Conservation (phyloP, 1,284 basidiomycete genomes). For the Microbotryum lychnidis-dioicae region DNA sequence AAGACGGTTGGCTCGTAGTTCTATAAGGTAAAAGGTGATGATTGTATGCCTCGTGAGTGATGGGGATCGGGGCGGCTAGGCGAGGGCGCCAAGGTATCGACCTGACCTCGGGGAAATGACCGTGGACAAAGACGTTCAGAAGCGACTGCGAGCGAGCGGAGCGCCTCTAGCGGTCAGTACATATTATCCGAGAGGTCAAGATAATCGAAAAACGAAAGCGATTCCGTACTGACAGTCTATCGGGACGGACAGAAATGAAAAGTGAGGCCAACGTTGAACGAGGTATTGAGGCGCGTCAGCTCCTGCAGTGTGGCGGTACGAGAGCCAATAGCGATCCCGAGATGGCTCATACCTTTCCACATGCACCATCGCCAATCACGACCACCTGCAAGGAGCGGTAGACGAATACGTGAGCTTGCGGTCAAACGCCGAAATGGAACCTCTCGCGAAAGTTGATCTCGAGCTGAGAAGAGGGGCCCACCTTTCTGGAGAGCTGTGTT, state of each 20-base stretch:
- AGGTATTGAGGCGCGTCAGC: slow-evolving; percentile 27
- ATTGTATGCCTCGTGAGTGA: not conserved
- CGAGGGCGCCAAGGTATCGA: slow-evolving; percentile 37
- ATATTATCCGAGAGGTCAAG: slow-evolving; percentile 54
- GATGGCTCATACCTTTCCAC: slow-evolving; percentile 48
- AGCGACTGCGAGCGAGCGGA: slow-evolving; percentile 41
- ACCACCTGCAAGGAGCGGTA: slow-evolving; percentile 48
- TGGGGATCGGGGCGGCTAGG: slow-evolving; percentile 52
- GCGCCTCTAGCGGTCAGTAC: not conserved
- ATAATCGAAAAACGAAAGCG: not conserved
- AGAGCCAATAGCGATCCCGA: too few species aligned
- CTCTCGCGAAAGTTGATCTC: too few species aligned
- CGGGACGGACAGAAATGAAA: slow-evolving; percentile 32
- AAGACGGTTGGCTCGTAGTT: slow-evolving; percentile 40
- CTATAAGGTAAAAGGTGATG: slow-evolving; percentile 8
- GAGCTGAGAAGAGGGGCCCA: not conserved
- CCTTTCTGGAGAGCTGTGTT: slow-evolving; percentile 1
- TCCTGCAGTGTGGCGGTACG: too few species aligned
- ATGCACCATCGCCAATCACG: slow-evolving; percentile 86
- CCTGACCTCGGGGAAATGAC: slow-evolving; percentile 17
- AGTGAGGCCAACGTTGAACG: slow-evolving; percentile 9
- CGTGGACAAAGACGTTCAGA: slow-evolving; percentile 43
- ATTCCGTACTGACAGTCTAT: not conserved
- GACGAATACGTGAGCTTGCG: not conserved
- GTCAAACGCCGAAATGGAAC: not conserved